Conservation (phyloP, 2,329 filamentous ascomycete species). For the Aspergillus clavatus region DNA sequence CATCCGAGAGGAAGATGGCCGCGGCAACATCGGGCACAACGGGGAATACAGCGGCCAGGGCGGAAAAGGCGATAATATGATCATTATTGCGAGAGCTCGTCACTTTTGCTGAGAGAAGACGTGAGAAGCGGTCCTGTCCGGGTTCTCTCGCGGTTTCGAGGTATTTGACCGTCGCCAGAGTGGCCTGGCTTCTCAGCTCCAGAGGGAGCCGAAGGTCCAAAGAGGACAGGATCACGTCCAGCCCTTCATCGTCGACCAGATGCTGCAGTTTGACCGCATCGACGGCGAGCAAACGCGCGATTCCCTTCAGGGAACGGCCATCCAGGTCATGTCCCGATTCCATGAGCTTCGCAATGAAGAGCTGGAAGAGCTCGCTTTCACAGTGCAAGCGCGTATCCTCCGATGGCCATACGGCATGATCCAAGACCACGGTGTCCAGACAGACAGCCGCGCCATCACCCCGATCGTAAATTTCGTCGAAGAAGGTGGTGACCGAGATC, state of each 20-base stretch:
- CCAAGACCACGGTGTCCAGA: constrained; percentile 44
- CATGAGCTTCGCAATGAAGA: constrained; percentile 84
- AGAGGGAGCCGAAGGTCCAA: constrained; percentile 77
- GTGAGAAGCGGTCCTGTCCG: constrained; percentile 64
- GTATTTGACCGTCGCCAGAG: constrained; percentile 75
- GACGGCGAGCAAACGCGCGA: constrained; percentile 55
- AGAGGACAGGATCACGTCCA: constrained; percentile 81
- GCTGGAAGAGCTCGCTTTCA: constrained; percentile 48
- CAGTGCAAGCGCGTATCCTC: constrained; percentile 41
- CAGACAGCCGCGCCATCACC: constrained; percentile 46
- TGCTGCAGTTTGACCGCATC: constrained; percentile 47
- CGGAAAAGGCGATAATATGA: constrained; percentile 86
- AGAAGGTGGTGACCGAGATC: constrained; percentile 43
- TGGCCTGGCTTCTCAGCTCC: constrained; percentile 72
- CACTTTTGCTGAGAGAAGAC: constrained; percentile 70
- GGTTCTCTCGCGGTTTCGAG: constrained; percentile 70
- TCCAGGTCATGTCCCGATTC: constrained; percentile 75
- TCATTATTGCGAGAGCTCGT: constrained; percentile 76
- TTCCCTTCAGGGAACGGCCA: constrained; percentile 56
- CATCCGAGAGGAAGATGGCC: constrained; percentile 78
- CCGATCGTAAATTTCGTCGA: constrained; percentile 46
- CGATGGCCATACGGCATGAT: constrained; percentile 42
- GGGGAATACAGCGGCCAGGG: constrained; percentile 83
- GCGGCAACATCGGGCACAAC: constrained; percentile 71
- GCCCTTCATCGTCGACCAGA: constrained; percentile 61